Evolutionary conservation across 176 grass and related monocot species (phyloP).

Genomic region (Echinochloa phyllopogon): DNA sequence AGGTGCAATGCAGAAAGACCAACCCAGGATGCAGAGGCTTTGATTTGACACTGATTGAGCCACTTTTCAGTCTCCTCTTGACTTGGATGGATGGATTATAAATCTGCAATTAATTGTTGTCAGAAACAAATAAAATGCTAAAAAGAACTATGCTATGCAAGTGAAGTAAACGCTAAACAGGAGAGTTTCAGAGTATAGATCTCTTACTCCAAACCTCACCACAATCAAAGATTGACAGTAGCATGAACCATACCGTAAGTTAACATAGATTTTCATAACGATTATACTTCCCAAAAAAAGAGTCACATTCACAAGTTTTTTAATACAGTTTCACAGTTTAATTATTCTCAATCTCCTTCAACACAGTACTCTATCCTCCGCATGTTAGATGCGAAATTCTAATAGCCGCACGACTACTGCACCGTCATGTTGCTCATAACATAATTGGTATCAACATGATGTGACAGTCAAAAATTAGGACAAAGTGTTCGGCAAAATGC

Average conservation of each 20-base stretch:
- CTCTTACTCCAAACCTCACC: background rate
- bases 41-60: conserved; percentile 54
- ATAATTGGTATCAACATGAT: background rate
- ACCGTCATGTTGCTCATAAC: background rate
- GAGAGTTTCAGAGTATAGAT: background rate
- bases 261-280: background rate
- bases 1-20: conserved; percentile 75
- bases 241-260: background rate
- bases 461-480: background rate
- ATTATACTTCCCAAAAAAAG: background rate
- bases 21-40: conserved; percentile 78
- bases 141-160: background rate
- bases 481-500: background rate
- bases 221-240: background rate
- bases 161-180: background rate
- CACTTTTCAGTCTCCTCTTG: conserved; percentile 67
- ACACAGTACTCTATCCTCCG: background rate
- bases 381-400: background rate
- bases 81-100: conserved; percentile 76
- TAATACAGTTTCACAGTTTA: background rate
- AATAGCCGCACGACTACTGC: background rate
- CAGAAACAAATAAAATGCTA: background rate
- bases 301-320: background rate
- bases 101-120: conserved; percentile 56
- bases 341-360: background rate